Evolutionary conservation across 202 grass and related monocot genomes (phyloP), one percentile per base, ranked within the genome.

Genomic region (Hordeum pubiflorum): DNA sequence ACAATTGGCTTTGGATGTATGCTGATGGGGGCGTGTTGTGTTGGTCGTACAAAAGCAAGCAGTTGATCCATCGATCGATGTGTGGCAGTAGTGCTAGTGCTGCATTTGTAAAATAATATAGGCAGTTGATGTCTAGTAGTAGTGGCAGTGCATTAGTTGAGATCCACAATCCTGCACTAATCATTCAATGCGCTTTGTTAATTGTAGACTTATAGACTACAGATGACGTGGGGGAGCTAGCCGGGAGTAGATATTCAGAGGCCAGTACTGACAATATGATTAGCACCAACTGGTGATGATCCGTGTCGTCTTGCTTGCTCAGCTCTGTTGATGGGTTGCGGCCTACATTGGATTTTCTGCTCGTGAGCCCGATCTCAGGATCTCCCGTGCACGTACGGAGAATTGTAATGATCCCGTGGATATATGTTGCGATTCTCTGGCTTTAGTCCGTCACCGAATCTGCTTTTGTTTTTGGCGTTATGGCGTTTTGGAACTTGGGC

Each of bases 141-240:
- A 50, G 56, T 66, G 58, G 48, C 60, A 74, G 67, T 58, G 86
- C 60, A 75, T 69, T 84, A 69, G 69, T 80, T 84, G 69, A 75
- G 76, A 43, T 33, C 69, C 76, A 62, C 69, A 80, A 80, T 69
- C 61, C 54, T 69, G 70, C 86, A 62, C 70, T 68, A 72, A 75
- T 75, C 68, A 18, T 76, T 27, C 61, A 29, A 61, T 29, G n/a
- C 74, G 74, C 38, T 79, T 68, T 33, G 64, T 50, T n/a, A 21
- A 15, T 2, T 36, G 4, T 50, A 6, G 33, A 24, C 33, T 10
- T 20, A 12, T 80, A 54, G 33, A 54, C 6, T n/a, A n/a, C 2
- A 18, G 34, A 75, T 67, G 33, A 3, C 72, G 66, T 41, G 10
- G 54, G 20, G 12, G 9, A 20, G 22, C 41, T 44, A 43, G 50